Evolutionary conservation across 441 rosid species (phyloP), one percentile per base, ranked within the genome.

Genomic region (Melastoma candidum): DNA sequence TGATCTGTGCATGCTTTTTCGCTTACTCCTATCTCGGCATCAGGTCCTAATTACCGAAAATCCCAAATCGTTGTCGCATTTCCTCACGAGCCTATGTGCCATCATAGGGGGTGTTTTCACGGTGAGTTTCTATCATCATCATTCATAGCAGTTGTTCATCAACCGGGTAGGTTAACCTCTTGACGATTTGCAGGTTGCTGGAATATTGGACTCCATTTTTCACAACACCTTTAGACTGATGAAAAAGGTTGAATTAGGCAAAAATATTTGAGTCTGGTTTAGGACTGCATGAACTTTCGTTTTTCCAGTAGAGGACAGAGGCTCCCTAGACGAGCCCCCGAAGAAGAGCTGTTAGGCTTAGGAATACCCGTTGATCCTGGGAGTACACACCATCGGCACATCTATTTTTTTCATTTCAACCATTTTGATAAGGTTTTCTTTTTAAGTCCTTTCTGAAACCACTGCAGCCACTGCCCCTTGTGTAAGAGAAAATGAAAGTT

Each of bases 61-160:
- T 67, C 69, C 70, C 0, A 94, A 77, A 74, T 94, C 97, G 32
- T 94, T 94, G 69, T 87, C 99, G 0, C 97, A 94, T 64, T 94
- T 94, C 61, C 75, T 94, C 73, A 94, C 99, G 64, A 94, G 87
- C 57, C 80, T 89, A 47, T 94, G 99, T 45, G 99, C 99, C 65
- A 94, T 94, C n/a, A 82, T 94, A 29, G 99, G 99, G 13, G 99
- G 99, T 26, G 68, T 94, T 65, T 94, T 94, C 83, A 94, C 97
- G 82, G 99, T 93, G 51, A 50, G 99, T 79, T 36, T 36, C 41
- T 36, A 2, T 36, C 41, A 36, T 36, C 8, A 9, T 36, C 8
- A 4, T 36, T 29, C 8, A 4, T 36, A 6, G 8, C 41, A 36
- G 8, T 36, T 36, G 7, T 36, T 36, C 8, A 26, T 2, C 56